These are phyloP conservation scores for Scutellaria baicalensis DNA, from an alignment of 257 asterid genomes.

Conservation along the genomic window DNA sequence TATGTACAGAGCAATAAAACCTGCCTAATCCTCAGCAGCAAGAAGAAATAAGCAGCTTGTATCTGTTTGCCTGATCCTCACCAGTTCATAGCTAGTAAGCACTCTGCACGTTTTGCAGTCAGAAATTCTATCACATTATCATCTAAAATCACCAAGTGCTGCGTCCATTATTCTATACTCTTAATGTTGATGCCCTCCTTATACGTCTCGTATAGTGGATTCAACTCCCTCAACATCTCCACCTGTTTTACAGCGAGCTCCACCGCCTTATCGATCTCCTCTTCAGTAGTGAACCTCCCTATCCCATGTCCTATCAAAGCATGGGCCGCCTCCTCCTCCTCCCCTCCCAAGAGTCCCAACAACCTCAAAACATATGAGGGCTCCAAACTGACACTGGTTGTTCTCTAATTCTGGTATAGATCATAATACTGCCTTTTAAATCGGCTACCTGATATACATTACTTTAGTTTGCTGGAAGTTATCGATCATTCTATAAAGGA, in stretches of 20 bases:
- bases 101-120: no score
- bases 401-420: no score
- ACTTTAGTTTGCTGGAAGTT: no score
- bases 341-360: no score
- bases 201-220: conserved; percentile 94
- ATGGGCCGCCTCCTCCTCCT: conserved; percentile 97
- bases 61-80: neutral
- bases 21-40: neutral
- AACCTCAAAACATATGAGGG: conserved; percentile 96
- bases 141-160: conserved; percentile 36
- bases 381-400: conserved; percentile 97
- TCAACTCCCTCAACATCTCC: conserved; percentile 90
- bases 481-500: no score
- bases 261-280: conserved; percentile 75
- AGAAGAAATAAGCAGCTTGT: conserved; percentile 3
- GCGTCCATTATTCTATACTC: conserved; percentile 87
- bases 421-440: no score
- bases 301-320: conserved; percentile 94
- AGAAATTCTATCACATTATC: neutral
- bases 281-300: conserved; percentile 93
- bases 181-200: conserved; percentile 90
- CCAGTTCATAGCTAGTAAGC: no score
- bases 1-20: conserved; percentile 20
- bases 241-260: conserved; percentile 91
- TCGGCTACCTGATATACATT: no score